These are phyloP conservation scores for Macrolepiota albuminosa DNA, from an alignment of 768 basidiomycete species.

Conservation along the genomic window DNA sequence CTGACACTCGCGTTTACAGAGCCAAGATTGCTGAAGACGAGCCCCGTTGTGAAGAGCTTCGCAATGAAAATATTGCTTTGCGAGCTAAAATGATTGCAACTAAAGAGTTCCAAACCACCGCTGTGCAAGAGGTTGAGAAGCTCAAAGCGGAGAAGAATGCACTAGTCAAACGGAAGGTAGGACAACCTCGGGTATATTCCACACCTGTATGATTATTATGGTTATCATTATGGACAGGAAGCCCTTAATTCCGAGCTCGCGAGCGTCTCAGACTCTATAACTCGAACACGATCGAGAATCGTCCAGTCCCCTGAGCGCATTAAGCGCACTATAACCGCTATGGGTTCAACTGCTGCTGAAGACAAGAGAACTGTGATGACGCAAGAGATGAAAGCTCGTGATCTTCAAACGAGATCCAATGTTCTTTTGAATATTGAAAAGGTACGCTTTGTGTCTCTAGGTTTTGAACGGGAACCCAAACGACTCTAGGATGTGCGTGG, in stretches of 20 bases:
- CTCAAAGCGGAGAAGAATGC: conserved; percentile 68
- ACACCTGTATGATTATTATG: background rate
- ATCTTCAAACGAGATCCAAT: conserved; percentile 70
- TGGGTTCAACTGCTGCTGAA: conserved; percentile 61
- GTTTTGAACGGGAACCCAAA: background rate
- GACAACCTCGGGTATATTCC: conserved; percentile 4
- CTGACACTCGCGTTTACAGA: conserved; percentile 28
- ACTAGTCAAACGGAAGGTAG: conserved; percentile 60
- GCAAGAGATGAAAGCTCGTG: conserved; percentile 72
- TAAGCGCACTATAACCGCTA: conserved; percentile 73
- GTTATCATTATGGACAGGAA: conserved; percentile 36
- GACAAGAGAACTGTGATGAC: conserved; percentile 64
- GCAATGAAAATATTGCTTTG: conserved; percentile 54
- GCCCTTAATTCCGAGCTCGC: conserved; percentile 56
- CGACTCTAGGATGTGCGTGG: conserved; percentile 59
- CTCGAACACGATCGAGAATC: conserved; percentile 65
- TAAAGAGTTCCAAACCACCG: conserved; percentile 56
- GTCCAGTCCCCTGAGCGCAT: conserved; percentile 92
- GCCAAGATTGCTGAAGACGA: conserved; percentile 64
- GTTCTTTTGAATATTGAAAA: conserved; percentile 73
- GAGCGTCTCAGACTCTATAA: conserved; percentile 54
- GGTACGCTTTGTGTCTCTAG: conserved; percentile 28
- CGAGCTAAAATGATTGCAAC: conserved; percentile 64
- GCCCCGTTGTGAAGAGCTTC: conserved; percentile 57
- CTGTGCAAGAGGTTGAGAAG: conserved; percentile 62